Evolutionary conservation across 345 rosid species (phyloP), one percentile per base, ranked within the genome.

Genomic region (Acer negundo): DNA sequence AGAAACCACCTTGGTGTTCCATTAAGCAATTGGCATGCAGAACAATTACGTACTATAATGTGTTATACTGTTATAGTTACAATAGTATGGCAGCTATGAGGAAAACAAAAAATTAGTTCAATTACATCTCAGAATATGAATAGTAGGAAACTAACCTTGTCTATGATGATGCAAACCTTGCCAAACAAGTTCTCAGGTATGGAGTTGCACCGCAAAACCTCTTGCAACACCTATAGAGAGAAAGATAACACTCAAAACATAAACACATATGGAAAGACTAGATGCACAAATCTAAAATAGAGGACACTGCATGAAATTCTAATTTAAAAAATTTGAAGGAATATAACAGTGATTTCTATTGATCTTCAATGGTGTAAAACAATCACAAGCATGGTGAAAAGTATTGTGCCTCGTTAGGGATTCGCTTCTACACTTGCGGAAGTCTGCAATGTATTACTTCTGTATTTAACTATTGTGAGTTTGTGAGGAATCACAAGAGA

Each of bases 151-250:
- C 92, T 77, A 76, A 96, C 98, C 99, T 96, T 92, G 88, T 93
- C 99, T 78, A 96, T 91, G 76, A 91, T 88, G 70, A 95, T 72
- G 80, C 98, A 92, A 73, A 92, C 97, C 83, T 85, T 89, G 78
- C 91, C 94, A 89, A 93, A 95, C 83, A 85, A 78, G 79, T 78
- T 75, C 71, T 93, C 98, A 1, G 97, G 92, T 70, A 93, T 81
- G 5, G 91, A 88, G 83, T 92, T 88, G 69, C 88, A 86, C 62
- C 80, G 86, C 79, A 95, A 81, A 56, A 93, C 83, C 86, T 95
- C 98, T 83, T 93, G 99, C 82, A 93, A 84, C 80, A 95, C 93
- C 98, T 95, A 85, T 63, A 72, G 77, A 72, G 70, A 31, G 69
- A 67, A 55, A 59, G 44, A 26, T 49, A 75, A 70, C 61, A 47